Conservation (phyloP, 805 yeast genomes). For the Cephaloascus albidus region DNA sequence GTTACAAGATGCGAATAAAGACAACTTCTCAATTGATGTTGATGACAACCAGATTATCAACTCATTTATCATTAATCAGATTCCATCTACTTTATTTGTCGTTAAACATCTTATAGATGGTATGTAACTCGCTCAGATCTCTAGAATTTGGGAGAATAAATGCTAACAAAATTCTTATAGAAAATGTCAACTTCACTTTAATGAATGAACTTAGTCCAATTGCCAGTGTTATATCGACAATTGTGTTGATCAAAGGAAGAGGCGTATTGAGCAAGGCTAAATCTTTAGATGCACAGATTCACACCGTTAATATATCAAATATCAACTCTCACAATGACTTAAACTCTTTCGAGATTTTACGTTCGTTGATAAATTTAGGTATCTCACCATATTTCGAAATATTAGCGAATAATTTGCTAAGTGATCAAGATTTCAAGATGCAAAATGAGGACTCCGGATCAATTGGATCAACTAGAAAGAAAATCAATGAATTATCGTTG, state of each 20-base stretch:
- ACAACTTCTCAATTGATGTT: constrained; percentile 10
- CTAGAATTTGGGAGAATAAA: too few relatives aligned
- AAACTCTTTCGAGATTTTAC: constrained; percentile 41
- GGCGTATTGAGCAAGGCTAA: constrained; percentile 14
- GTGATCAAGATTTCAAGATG: not conserved
- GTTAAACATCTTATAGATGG: constrained; percentile 3
- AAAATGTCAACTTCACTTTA: constrained; percentile 1
- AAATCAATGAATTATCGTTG: constrained; percentile 56
- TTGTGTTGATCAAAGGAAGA: constrained; percentile 34
- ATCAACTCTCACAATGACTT: constrained; percentile 2
- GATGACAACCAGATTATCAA: constrained; percentile 5
- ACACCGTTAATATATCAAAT: constrained; percentile 22
- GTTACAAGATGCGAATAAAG: constrained; percentile 14
- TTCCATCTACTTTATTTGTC: constrained; percentile 13
- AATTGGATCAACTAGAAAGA: constrained; percentile 43
- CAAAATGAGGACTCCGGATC: constrained; percentile 15
- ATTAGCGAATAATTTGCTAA: constrained; percentile 9
- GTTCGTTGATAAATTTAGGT: constrained; percentile 52
- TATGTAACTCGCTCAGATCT: not conserved
- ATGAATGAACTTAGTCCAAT: constrained; percentile 5
- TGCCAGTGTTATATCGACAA: constrained; percentile 10
- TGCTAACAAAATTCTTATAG: too few relatives aligned
- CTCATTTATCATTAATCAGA: constrained; percentile 9
- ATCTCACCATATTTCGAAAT: constrained; percentile 64
- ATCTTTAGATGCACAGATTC: constrained; percentile 20